These are phyloP conservation scores for Bruguiera parviflora DNA, from an alignment of 345 rosid genomes.

Conservation along the genomic window DNA sequence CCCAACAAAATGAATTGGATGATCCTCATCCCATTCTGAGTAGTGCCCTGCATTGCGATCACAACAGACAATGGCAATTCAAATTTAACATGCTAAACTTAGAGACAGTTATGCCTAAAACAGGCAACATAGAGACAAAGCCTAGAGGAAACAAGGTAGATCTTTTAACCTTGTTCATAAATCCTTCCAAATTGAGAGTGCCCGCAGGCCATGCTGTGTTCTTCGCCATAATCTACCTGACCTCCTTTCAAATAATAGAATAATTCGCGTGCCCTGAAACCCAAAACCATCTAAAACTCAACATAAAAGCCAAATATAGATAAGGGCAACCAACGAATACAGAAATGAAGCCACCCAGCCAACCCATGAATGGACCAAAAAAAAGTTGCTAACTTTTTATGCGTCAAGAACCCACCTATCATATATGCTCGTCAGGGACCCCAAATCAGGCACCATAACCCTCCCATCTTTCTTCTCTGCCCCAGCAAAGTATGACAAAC, in stretches of 20 bases:
- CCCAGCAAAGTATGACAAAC: constrained; percentile 92
- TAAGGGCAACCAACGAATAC: constrained; percentile 1
- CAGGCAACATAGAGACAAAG: neutral
- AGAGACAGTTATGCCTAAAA: neutral
- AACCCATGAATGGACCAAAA: neutral
- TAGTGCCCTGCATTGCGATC: constrained; percentile 57
- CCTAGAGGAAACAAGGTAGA: neutral
- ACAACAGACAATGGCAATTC: constrained; percentile 11
- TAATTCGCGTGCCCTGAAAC: constrained; percentile 85
- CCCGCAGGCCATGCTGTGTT: constrained; percentile 87
- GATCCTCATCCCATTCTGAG: constrained; percentile 92
- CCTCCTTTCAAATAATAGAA: constrained; percentile 97
- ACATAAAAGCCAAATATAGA: neutral
- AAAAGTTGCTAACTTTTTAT: neutral
- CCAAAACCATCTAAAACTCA: constrained; percentile 1
- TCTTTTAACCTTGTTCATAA: constrained; percentile 63
- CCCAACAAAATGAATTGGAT: constrained; percentile 95
- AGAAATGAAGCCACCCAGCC: neutral
- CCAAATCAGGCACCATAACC: constrained; percentile 96
- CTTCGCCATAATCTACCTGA: constrained; percentile 87
- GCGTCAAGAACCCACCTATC: constrained; percentile 54
- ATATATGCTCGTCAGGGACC: constrained; percentile 83
- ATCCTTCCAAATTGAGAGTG: constrained; percentile 81
- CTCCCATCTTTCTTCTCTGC: constrained; percentile 97
- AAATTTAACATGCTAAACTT: constrained; percentile 8